These are phyloP conservation scores for Exobasidium cylindrosporum DNA, from an alignment of 1,284 basidiomycete species.

Conservation along the genomic window DNA sequence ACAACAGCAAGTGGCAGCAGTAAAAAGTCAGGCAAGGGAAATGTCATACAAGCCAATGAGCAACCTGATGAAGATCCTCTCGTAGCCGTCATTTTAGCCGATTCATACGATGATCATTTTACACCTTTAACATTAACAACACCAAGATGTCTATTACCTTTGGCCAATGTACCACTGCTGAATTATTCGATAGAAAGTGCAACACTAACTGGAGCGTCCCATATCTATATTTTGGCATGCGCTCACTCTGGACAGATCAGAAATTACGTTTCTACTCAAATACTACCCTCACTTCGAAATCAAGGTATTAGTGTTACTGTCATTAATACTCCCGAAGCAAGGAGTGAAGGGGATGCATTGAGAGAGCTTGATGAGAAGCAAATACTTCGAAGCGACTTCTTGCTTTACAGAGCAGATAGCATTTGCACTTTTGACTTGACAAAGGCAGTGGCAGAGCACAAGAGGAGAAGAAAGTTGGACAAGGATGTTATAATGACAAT, in stretches of 20 bases:
- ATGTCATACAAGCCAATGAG: slow-evolving; percentile 25
- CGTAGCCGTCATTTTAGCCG: slow-evolving; percentile 88
- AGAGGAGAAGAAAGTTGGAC: slow-evolving; percentile 77
- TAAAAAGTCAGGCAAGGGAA: slow-evolving; percentile 2
- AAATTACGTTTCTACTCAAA: slow-evolving; percentile 71
- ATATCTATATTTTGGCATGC: slow-evolving; percentile 86
- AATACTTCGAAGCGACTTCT: slow-evolving; percentile 76
- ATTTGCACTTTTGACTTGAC: slow-evolving; percentile 90
- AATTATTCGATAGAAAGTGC: slow-evolving; percentile 96
- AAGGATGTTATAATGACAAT: slow-evolving; percentile 90
- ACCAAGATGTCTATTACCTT: slow-evolving; percentile 72
- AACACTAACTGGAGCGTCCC: slow-evolving; percentile 84
- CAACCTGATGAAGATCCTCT: slow-evolving; percentile 58
- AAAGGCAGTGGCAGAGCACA: slow-evolving; percentile 82
- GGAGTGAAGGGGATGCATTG: slow-evolving; percentile 90
- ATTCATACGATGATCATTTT: slow-evolving; percentile 90
- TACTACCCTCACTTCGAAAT: slow-evolving; percentile 64
- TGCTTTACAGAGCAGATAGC: slow-evolving; percentile 84
- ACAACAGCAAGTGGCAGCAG: neutral
- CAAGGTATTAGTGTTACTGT: slow-evolving; percentile 63
- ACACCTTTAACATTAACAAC: slow-evolving; percentile 69
- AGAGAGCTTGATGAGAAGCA: slow-evolving; percentile 86
- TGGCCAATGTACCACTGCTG: slow-evolving; percentile 87
- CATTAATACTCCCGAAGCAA: slow-evolving; percentile 81
- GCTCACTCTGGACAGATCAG: slow-evolving; percentile 38